phyloP scores from a whole-genome alignment of 768 basidiomycete species.

The Amanita muscaria region DNA sequence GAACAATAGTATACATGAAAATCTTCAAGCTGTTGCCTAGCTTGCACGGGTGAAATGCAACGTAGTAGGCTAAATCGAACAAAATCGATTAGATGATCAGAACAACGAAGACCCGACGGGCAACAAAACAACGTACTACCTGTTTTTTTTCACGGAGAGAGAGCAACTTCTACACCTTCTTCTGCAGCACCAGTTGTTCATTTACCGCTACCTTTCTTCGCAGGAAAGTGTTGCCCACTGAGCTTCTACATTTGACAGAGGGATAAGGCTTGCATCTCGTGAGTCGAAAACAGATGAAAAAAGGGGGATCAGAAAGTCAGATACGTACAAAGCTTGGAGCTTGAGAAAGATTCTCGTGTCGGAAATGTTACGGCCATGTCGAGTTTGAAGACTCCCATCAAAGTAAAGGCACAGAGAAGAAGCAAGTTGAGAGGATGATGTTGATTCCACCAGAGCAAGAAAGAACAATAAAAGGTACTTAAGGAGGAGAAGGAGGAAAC shows the following conservation, averaged over 20 bases:
- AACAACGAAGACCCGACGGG: not conserved
- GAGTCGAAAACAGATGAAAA: no score
- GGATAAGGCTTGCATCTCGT: conserved; percentile 37
- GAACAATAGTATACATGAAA: conserved; percentile 43
- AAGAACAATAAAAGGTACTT: no score
- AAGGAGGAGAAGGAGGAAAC: no score
- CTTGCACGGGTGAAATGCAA: conserved; percentile 85
- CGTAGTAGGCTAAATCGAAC: conserved; percentile 73
- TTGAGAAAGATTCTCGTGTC: no score
- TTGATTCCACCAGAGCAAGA: no score
- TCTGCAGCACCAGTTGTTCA: conserved; percentile 83
- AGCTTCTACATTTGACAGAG: conserved; percentile 87
- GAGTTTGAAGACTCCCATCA: no score
- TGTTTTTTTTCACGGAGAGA: conserved; percentile 94
- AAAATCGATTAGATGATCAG: no score
- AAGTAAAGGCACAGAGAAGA: no score
- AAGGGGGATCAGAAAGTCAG: no score
- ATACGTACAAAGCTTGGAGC: no score
- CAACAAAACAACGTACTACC: conserved; percentile 61
- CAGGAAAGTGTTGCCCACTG: conserved; percentile 69
- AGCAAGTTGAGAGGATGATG: no score
- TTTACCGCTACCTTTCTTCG: conserved; percentile 71
- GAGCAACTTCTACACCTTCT: conserved; percentile 91
- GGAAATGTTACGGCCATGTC: no score
- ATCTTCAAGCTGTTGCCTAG: conserved; percentile 72